phyloP scores from a whole-genome alignment of 2,329 filamentous ascomycete species.

The Aspergillus transmontanensis region DNA sequence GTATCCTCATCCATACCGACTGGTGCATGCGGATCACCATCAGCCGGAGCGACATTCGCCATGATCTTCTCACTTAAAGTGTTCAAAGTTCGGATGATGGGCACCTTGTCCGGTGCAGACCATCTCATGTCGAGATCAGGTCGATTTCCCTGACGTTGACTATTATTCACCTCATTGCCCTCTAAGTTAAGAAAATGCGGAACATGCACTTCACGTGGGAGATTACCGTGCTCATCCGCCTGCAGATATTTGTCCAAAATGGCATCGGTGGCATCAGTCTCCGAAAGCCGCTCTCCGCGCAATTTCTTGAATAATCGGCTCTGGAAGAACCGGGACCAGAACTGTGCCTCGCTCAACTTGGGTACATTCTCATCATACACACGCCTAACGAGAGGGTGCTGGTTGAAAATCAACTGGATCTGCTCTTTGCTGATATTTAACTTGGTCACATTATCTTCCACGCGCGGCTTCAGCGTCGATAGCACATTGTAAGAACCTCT shows the following conservation, averaged over 20 bases:
- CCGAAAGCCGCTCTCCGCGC: slow-evolving; percentile 82
- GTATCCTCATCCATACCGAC: slow-evolving; percentile 72
- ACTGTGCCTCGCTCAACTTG: slow-evolving; percentile 74
- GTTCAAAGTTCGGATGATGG: slow-evolving; percentile 87
- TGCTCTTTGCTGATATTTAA: slow-evolving; percentile 89
- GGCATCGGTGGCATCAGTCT: slow-evolving; percentile 73
- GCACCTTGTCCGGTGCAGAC: slow-evolving; percentile 71
- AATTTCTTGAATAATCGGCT: slow-evolving; percentile 88
- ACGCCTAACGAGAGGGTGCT: slow-evolving; percentile 85
- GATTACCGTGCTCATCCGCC: slow-evolving; percentile 62
- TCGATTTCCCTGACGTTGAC: slow-evolving; percentile 80
- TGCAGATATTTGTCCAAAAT: slow-evolving; percentile 86
- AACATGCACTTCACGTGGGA: slow-evolving; percentile 61
- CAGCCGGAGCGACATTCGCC: slow-evolving; percentile 78
- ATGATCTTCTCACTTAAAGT: slow-evolving; percentile 91
- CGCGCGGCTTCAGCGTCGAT: slow-evolving; percentile 80
- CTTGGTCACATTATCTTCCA: slow-evolving; percentile 73
- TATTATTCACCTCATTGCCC: slow-evolving; percentile 93
- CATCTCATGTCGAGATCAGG: slow-evolving; percentile 91
- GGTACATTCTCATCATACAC: slow-evolving; percentile 94
- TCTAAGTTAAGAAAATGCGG: slow-evolving; percentile 90
- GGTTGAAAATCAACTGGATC: slow-evolving; percentile 87
- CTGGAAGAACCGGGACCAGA: slow-evolving; percentile 94
- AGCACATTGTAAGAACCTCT: slow-evolving; percentile 92
- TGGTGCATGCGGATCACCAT: slow-evolving; percentile 66